Percentiles rank a stretch among this genome's conserved stretches.
Conservation (phyloP, 1,139 yeast genomes). For the Sugiyamaella pinicola region DNA sequence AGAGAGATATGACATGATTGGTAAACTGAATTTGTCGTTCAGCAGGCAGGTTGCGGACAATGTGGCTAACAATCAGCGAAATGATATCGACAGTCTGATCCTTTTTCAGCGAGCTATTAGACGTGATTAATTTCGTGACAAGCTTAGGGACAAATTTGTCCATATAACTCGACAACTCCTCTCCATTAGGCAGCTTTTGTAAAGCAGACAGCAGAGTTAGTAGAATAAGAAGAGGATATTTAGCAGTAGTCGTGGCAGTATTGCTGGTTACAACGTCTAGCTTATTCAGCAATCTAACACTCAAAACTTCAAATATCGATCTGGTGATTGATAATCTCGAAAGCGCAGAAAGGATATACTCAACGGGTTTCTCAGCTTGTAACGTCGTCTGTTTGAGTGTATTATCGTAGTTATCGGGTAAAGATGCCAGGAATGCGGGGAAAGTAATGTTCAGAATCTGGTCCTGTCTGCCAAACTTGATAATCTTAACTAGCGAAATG, state of each 20-base stretch:
- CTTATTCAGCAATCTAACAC: conserved; percentile 41
- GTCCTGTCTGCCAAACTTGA: conserved; percentile 45
- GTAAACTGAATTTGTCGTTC: background rate
- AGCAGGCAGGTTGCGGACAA: background rate
- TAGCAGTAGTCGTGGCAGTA: background rate
- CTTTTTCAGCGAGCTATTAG: conserved; percentile 21
- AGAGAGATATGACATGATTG: conserved; percentile 30
- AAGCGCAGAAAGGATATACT: conserved; percentile 37
- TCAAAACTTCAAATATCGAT: conserved; percentile 41
- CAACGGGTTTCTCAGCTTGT: conserved; percentile 26
- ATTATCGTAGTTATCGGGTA: conserved; percentile 47
- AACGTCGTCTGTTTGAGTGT: conserved; percentile 15
- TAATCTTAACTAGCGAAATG: conserved; percentile 55
- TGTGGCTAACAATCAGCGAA: conserved; percentile 22
- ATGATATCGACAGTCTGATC: conserved; percentile 28
- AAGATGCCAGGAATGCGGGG: conserved; percentile 57
- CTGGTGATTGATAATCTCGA: conserved; percentile 40
- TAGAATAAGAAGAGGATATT: conserved; percentile 32
- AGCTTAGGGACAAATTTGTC: conserved; percentile 33
- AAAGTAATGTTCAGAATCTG: conserved; percentile 61
- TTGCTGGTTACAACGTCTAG: conserved; percentile 30
- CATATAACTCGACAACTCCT: conserved; percentile 18
- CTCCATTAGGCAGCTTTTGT: conserved; percentile 23
- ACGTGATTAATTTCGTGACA: conserved; percentile 25
- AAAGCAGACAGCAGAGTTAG: conserved; percentile 31